These are phyloP conservation scores for Choiromyces venosus DNA, from an alignment of 495 filamentous ascomycete species.

Conservation along the genomic window DNA sequence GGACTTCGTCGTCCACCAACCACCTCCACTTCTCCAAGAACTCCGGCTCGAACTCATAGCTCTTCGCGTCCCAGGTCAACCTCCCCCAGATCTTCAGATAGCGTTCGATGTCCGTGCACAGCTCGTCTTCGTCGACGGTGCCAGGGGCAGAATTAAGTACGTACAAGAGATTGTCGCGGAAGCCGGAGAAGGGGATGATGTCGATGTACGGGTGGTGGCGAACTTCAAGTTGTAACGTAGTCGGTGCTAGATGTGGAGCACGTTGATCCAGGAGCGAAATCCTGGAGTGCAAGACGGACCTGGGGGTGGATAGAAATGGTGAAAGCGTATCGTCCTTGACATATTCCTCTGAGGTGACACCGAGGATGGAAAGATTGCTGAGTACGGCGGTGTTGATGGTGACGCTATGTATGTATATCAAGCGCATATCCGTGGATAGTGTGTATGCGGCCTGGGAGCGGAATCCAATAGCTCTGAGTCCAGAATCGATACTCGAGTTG, in stretches of 20 bases:
- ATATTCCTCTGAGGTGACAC: conserved; percentile 15
- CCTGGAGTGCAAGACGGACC: not conserved
- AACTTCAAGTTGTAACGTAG: conserved; percentile 45
- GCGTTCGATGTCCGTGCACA: conserved; percentile 47
- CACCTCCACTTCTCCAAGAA: conserved; percentile 41
- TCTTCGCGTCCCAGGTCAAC: conserved; percentile 32
- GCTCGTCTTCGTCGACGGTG: conserved; percentile 47
- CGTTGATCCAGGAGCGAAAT: conserved; percentile 11
- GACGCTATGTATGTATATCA: conserved; percentile 7
- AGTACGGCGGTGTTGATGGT: conserved; percentile 18
- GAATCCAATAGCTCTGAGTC: conserved; percentile 8
- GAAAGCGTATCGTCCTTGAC: conserved; percentile 17
- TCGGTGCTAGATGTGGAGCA: conserved; percentile 49
- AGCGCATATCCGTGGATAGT: not conserved
- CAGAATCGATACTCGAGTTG: not conserved
- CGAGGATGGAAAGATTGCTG: conserved; percentile 20
- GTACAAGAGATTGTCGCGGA: conserved; percentile 52
- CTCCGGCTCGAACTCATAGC: conserved; percentile 33
- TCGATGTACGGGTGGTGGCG: conserved; percentile 54
- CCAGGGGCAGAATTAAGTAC: conserved; percentile 22
- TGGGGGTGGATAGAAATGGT: conserved; percentile 8
- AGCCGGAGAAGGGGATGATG: conserved; percentile 49
- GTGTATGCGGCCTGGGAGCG: conserved; percentile 4
- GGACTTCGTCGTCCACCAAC: conserved; percentile 33
- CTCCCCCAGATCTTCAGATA: conserved; percentile 37